These are phyloP conservation scores for Lachnellula arida DNA, from an alignment of 2,329 filamentous ascomycete genomes.

Conservation along the genomic window DNA sequence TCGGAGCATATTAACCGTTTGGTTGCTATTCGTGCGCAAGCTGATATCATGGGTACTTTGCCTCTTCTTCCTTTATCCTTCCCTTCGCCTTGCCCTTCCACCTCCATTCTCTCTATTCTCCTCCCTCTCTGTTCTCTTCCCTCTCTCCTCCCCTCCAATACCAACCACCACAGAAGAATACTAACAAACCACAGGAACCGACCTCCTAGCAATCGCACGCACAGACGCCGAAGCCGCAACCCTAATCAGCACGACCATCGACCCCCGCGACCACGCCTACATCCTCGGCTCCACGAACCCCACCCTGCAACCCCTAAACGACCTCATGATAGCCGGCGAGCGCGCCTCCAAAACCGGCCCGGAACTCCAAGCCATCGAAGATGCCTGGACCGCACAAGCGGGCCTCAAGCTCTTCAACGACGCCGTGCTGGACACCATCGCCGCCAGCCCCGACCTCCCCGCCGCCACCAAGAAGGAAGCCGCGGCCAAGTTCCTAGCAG, in stretches of 20 bases:
- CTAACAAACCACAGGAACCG: constrained; percentile 50
- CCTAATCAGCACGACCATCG: constrained; percentile 93
- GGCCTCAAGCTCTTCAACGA: constrained; percentile 86
- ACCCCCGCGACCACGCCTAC: constrained; percentile 91
- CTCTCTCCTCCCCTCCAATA: no score
- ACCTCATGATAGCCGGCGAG: constrained; percentile 87
- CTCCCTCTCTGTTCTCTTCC: background rate
- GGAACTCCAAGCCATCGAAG: constrained; percentile 86
- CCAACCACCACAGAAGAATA: constrained; percentile 8
- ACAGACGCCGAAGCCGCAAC: constrained; percentile 98
- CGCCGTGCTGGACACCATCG: constrained; percentile 79
- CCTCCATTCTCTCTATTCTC: background rate
- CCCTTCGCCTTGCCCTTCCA: background rate
- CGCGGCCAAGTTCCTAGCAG: constrained; percentile 60
- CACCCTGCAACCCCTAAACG: constrained; percentile 74
- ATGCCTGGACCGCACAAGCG: constrained; percentile 76
- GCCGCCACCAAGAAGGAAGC: constrained; percentile 63
- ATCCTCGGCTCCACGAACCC: constrained; percentile 88
- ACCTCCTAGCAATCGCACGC: constrained; percentile 85
- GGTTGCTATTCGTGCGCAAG: constrained; percentile 93
- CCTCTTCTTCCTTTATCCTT: background rate
- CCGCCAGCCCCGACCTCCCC: constrained; percentile 53
- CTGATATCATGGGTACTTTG: constrained; percentile 85
- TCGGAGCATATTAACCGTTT: constrained; percentile 97
- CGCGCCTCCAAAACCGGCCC: constrained; percentile 72